Evolutionary conservation across 257 asterid genomes (phyloP).

Genomic region (Cordia subcordata): DNA sequence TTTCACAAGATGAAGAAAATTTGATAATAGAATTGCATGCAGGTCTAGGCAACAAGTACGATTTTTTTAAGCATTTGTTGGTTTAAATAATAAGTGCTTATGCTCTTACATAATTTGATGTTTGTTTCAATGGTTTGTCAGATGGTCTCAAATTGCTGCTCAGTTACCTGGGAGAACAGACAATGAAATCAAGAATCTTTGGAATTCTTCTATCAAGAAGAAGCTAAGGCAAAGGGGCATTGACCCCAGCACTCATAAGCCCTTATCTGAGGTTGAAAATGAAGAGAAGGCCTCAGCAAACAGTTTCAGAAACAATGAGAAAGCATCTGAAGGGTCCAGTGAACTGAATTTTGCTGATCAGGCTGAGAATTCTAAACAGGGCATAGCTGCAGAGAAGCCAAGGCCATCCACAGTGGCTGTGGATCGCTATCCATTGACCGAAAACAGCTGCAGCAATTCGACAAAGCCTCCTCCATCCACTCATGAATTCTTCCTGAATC

Average conservation of each 20-base stretch:
- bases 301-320: slow-evolving; percentile 35
- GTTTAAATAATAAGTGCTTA: too few relatives aligned
- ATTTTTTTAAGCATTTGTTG: background rate
- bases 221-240: slow-evolving; percentile 81
- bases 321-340: slow-evolving; percentile 42
- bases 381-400: slow-evolving; percentile 17
- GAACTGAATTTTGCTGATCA: slow-evolving; percentile 41
- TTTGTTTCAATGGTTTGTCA: slow-evolving; percentile 8
- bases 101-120: background rate
- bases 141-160: slow-evolving; percentile 95
- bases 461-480: slow-evolving; percentile 16
- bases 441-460: slow-evolving; percentile 13
- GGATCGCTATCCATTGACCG: slow-evolving; percentile 27
- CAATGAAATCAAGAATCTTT: slow-evolving; percentile 81
- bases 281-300: slow-evolving; percentile 26
- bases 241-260: slow-evolving; percentile 84
- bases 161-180: slow-evolving; percentile 90
- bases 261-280: slow-evolving; percentile 46
- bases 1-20: slow-evolving; percentile 78
- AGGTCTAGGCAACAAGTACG: slow-evolving; percentile 84
- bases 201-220: slow-evolving; percentile 93
- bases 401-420: slow-evolving; percentile 13
- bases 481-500: slow-evolving; percentile 67
- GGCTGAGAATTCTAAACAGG: slow-evolving; percentile 21
- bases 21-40: slow-evolving; percentile 83